Percentiles rank a stretch among this genome's conserved stretches.
These are phyloP conservation scores for Hypoxylon fuscum DNA, from an alignment of 495 filamentous ascomycete genomes.

Conservation along the genomic window DNA sequence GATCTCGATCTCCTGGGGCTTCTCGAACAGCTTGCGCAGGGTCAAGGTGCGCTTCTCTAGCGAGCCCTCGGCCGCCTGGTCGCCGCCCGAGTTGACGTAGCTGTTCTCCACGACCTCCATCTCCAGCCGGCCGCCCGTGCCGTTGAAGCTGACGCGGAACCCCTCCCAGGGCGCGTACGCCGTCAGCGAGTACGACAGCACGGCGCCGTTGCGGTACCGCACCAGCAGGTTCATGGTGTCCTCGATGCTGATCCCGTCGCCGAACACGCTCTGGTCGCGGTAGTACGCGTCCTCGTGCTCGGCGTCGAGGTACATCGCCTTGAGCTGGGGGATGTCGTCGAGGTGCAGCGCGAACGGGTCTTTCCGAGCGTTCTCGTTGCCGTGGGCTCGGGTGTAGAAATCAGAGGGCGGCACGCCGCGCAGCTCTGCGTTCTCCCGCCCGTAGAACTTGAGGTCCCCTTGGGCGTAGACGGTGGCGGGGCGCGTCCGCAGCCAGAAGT, in stretches of 20 bases:
- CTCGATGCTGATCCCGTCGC: conserved; percentile 68
- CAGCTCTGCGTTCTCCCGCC: conserved; percentile 55
- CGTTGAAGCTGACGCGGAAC: conserved; percentile 58
- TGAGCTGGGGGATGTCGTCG: conserved; percentile 58
- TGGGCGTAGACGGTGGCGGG: conserved; percentile 57
- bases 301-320: conserved; percentile 64
- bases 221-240: conserved; percentile 68
- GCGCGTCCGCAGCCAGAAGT: conserved; percentile 59
- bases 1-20: conserved; percentile 55
- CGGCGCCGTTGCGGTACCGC: conserved; percentile 61
- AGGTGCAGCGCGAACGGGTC: conserved; percentile 64
- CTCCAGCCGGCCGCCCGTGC: conserved; percentile 56
- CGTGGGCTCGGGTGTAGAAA: conserved; percentile 52
- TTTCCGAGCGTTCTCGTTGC: conserved; percentile 43
- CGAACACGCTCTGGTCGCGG: conserved; percentile 66
- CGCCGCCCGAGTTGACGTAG: conserved; percentile 59
- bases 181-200: conserved; percentile 58
- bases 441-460: conserved; percentile 59
- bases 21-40: conserved; percentile 54
- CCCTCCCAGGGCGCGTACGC: conserved; percentile 62
- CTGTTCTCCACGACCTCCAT: conserved; percentile 60
- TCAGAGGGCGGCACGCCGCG: conserved; percentile 45
- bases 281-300: conserved; percentile 68
- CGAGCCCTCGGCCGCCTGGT: conserved; percentile 54
- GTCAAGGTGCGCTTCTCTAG: conserved; percentile 50